Conservation (phyloP, 345 rosid species). For the Gossypium australe region DNA sequence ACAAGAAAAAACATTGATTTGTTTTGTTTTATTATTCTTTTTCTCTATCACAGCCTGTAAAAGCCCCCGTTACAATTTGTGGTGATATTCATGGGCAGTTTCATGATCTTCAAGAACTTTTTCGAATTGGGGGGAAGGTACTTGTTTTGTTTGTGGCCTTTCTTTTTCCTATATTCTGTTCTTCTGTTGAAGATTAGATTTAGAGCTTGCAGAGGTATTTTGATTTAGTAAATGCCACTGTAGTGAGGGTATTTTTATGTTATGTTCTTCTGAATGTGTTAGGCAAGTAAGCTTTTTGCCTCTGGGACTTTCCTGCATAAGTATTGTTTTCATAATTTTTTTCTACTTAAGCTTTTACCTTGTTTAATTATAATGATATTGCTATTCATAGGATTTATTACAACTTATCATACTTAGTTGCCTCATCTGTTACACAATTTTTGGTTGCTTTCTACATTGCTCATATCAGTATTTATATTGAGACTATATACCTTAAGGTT, state of each 20-base stretch:
- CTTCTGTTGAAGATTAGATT: constrained; percentile 26
- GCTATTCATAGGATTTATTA: neutral
- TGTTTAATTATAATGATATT: neutral
- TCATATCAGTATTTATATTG: neutral
- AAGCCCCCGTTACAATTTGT: constrained; percentile 95
- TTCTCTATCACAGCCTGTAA: constrained; percentile 66
- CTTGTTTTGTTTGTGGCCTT: constrained; percentile 16
- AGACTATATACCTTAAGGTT: neutral
- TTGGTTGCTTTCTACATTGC: neutral
- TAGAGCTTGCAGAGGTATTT: constrained; percentile 20
- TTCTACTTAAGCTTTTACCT: neutral
- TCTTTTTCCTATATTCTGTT: constrained; percentile 8
- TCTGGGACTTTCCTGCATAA: neutral
- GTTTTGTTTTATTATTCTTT: neutral
- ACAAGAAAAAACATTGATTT: constrained; percentile 12
- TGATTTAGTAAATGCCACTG: constrained; percentile 4
- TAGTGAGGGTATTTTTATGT: neutral
- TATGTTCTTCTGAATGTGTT: neutral
- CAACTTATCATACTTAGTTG: neutral
- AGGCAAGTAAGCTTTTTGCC: neutral
- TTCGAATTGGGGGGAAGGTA: constrained; percentile 97
- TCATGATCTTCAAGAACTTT: constrained; percentile 99
- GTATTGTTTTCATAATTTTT: constrained; percentile 1
- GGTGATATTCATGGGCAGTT: constrained; percentile 99
- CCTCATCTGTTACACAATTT: neutral